Evolutionary conservation across 1,284 basidiomycete species (phyloP).

Genomic region (Naganishia liquefaciens): DNA sequence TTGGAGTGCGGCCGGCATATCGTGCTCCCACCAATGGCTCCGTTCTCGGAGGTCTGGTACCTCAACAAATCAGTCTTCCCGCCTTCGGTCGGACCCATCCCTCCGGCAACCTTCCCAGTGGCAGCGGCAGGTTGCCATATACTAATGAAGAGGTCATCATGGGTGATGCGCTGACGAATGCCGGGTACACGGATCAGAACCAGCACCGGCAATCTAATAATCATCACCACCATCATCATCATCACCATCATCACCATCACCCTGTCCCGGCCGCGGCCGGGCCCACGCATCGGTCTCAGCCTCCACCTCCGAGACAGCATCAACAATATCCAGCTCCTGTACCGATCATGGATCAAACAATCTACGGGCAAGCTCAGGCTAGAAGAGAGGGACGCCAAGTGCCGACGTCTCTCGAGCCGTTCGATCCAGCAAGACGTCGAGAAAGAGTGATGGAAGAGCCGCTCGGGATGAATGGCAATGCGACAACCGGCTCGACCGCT

Average conservation of each 20-base stretch:
- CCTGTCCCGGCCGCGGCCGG: not conserved
- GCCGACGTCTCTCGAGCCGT: slow-evolving; percentile 32
- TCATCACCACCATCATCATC: slow-evolving; percentile 34
- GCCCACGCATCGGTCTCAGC: slow-evolving; percentile 1
- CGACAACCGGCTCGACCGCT: not conserved
- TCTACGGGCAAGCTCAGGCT: slow-evolving; percentile 30
- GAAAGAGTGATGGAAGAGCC: slow-evolving; percentile 12
- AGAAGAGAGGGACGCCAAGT: slow-evolving; percentile 32
- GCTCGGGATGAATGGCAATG: slow-evolving; percentile 1
- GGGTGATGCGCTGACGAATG: slow-evolving; percentile 3
- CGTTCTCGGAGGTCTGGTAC: slow-evolving; percentile 7
- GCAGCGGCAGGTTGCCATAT: slow-evolving; percentile 12
- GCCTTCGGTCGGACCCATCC: slow-evolving; percentile 19
- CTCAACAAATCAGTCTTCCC: slow-evolving; percentile 8
- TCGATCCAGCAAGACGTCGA: slow-evolving; percentile 23
- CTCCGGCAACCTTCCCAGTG: not conserved
- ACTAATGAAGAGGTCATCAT: slow-evolving; percentile 13
- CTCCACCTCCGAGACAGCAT: slow-evolving; percentile 8
- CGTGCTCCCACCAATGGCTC: slow-evolving; percentile 7
- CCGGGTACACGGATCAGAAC: slow-evolving; percentile 5
- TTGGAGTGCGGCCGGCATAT: slow-evolving; percentile 8
- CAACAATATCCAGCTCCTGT: slow-evolving; percentile 19
- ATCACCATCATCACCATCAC: slow-evolving; percentile 36
- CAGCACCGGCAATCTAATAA: slow-evolving; percentile 13
- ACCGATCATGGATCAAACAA: slow-evolving; percentile 28